Percentiles rank a stretch among this genome's conserved stretches.
Conservation (phyloP, 495 filamentous ascomycete species). For the Aspergillus cristatus region DNA sequence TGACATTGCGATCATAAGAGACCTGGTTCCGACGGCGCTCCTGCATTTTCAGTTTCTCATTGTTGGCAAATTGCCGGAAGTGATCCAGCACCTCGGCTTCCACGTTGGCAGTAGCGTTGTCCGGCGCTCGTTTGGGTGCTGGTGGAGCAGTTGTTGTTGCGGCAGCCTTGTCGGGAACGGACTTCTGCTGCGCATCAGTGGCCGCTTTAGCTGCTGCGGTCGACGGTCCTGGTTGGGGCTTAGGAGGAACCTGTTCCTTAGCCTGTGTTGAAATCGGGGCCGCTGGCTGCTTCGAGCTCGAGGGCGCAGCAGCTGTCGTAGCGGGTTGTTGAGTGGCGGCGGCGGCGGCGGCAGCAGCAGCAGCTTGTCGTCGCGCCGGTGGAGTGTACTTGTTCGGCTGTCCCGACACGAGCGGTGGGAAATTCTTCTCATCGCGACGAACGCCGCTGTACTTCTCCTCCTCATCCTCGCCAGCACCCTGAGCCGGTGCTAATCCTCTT, state of each 20-base stretch:
- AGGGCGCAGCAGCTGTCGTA: slow-evolving; percentile 6
- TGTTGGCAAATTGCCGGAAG: slow-evolving; percentile 75
- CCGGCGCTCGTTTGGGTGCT: slow-evolving; percentile 20
- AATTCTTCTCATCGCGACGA: slow-evolving; percentile 56
- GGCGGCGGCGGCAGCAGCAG: slow-evolving; percentile 58
- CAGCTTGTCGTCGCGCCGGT: slow-evolving; percentile 72
- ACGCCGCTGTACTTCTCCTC: slow-evolving; percentile 96
- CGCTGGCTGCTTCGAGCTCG: slow-evolving; percentile 14
- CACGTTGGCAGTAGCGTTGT: slow-evolving; percentile 67
- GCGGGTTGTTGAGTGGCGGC: slow-evolving; percentile 41
- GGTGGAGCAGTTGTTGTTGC: slow-evolving; percentile 10
- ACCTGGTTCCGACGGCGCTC: slow-evolving; percentile 63
- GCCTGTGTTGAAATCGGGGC: slow-evolving; percentile 3
- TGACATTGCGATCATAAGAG: slow-evolving; percentile 70
- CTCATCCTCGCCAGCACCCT: slow-evolving; percentile 72
- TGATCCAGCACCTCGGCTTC: slow-evolving; percentile 67
- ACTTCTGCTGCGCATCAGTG: slow-evolving; percentile 34
- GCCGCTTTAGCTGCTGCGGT: slow-evolving; percentile 9
- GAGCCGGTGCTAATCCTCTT: slow-evolving; percentile 57
- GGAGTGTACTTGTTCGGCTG: slow-evolving; percentile 79
- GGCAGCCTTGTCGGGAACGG: slow-evolving; percentile 13
- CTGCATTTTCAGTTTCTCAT: slow-evolving; percentile 61
- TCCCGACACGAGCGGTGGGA: slow-evolving; percentile 55
- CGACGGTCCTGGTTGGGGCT: slow-evolving; percentile 19
- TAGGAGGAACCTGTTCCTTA: slow-evolving; percentile 26